Evolutionary conservation across 2,329 filamentous ascomycete genomes (phyloP), one percentile per base, ranked within the genome.

Genomic region (Hymenoscyphus albidus): DNA sequence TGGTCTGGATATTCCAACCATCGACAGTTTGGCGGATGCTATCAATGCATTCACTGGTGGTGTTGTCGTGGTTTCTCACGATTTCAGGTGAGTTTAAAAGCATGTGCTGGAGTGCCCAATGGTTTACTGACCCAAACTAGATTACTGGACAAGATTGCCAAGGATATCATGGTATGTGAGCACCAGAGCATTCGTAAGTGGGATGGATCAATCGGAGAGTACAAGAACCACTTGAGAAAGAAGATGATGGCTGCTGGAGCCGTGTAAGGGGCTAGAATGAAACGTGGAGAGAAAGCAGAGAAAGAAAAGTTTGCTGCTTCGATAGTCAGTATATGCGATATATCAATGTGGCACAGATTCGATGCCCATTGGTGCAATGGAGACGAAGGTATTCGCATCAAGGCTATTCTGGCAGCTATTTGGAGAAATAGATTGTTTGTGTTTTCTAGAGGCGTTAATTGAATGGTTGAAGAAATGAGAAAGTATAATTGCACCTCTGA

Each of bases 151-250:
- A 97, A 97, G 85, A 98, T 99, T 78, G 95, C 95, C 73, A 99
- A 99, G 86, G 92, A 99, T 79, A 99, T 99, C 80, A 88, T 99
- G 81, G 95, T 99, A 64, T 99, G 96, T 80, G 95, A 99, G 82
- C 93, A 99, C 88, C 93, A 93, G 85, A 93, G 93, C 14, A 93
- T 98, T 73, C 88, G 85, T 73, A 81, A 87, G 74, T 99, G 95
- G 95, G 88, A 94, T 69, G 94, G 94, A 74, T 82, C 80, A 70
- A 99, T 99, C 75, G 89, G 89, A 72, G 88, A 93, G 66, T 99
- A 99, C 91, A 99, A 99, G 91, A 91, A 96, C 82, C 88, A 97
- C 81, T 86, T 99, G 75, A 89, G 94, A 78, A 98, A 98, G 89
- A 98, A 98, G 92, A 99, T 99, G 95, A 82, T 97, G 76, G 86